Base-by-base conservation (phyloP, 129 eudicot species). In the Pulicaria dysenterica region DNA sequence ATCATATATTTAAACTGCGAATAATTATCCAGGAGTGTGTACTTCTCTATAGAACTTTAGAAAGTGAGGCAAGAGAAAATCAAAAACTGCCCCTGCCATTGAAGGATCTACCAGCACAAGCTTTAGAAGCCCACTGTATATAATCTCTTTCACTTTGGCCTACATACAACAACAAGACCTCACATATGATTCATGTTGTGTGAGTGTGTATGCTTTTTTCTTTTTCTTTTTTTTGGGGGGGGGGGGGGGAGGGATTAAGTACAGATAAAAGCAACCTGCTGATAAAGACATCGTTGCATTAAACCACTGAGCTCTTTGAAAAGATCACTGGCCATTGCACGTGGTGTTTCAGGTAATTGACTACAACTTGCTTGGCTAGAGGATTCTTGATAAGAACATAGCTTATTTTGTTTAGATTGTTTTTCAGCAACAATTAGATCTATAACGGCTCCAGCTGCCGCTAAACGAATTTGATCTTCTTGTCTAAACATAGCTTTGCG, bases 351-450 rank as follows among this genome's bases (percentile, higher is more conserved):
- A 80, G 77, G 83, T 62, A 66, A 82, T 84, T 89, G 96, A 80
- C 96, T 89, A 75, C 90, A 77, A 73, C 96, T 86, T 60, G 92
- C 96, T 85, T 89, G 96, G 80, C 92, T 89, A 44, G 92, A 84
- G 43, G 90, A 89, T 57, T 89, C 96, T 67, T 89, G 90, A 82
- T 77, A 65, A 82, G 83, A 75, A 75, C 77, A 77, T 59, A 62
- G 56, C 34, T 56, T 81, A 66, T 78, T 85, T 57, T 62, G 73
- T 84, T 78, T 83, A 13, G 78, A 80, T 64, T 83, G 81, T 67
- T 82, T 89, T 54, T 86, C 90, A 64, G 92, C 84, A 34, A 84
- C 50, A 58, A 86, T 72, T 70, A 89, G 63, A 72, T 89, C 62
- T 49, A 89, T 80, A 73, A 89, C 80, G 41, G 87, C 84, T 77